Percentiles rank a stretch among this genome's conserved stretches.
phyloP scores from a whole-genome alignment of 352 stramenopile species.

The Pythium utonaiense region DNA sequence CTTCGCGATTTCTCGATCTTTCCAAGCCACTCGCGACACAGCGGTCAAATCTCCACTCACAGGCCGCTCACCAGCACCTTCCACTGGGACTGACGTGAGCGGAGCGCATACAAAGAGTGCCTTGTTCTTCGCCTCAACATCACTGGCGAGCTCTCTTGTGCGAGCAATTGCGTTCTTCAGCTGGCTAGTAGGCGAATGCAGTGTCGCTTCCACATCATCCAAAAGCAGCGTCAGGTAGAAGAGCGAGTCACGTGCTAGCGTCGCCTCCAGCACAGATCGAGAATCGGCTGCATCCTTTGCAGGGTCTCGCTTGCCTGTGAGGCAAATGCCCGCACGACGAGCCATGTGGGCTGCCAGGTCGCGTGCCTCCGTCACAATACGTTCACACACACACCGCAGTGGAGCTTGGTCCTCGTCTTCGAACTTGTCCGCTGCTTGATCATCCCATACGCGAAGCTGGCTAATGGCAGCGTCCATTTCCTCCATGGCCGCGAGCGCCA shows the following conservation, averaged over 20 bases:
- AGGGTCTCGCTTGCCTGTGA: conserved; percentile 54
- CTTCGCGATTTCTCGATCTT: background rate
- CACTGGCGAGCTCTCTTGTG: conserved; percentile 36
- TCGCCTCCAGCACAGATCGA: conserved; percentile 41
- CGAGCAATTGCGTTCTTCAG: conserved; percentile 5
- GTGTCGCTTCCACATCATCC: conserved; percentile 26
- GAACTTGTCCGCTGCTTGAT: background rate
- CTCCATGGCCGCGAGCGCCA: conserved; percentile 57
- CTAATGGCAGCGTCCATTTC: conserved; percentile 52
- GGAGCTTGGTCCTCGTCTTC: background rate
- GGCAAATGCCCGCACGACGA: conserved; percentile 58
- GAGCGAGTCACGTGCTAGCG: conserved; percentile 7
- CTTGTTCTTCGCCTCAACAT: conserved; percentile 40
- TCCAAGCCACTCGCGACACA: background rate
- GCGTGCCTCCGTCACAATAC: conserved; percentile 26
- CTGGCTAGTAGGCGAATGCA: background rate
- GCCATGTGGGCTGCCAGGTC: conserved; percentile 48
- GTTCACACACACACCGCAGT: conserved; percentile 10
- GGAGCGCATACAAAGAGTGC: background rate
- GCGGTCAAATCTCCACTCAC: background rate
- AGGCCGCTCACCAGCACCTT: background rate
- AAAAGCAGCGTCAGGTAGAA: conserved; percentile 24
- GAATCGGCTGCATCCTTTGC: conserved; percentile 44
- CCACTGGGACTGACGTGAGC: conserved; percentile 22
- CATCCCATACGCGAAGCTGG: conserved; percentile 35